phyloP scores from a whole-genome alignment of 148 eudicot species.

The Euryodendron excelsum region DNA sequence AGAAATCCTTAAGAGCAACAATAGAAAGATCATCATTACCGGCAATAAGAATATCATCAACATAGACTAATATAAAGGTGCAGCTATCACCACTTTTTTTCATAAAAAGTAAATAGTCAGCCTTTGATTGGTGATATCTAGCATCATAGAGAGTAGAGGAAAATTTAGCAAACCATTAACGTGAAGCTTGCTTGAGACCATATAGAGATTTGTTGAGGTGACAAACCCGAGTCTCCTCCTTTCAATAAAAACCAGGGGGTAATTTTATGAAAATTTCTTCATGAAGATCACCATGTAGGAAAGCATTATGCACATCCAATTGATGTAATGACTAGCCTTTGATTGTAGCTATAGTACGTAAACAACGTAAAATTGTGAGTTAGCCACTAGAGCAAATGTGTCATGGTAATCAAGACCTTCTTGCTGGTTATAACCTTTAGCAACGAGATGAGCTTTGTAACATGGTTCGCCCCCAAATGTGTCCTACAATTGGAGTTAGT shows the following conservation, averaged over 20 bases:
- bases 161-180: not conserved
- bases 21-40: not conserved
- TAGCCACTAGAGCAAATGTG: conserved; percentile 6
- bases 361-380: not conserved
- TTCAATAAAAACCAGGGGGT: not conserved
- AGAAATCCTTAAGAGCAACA: not conserved
- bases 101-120: not conserved
- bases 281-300: not conserved
- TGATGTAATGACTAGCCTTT: not conserved
- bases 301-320: not conserved
- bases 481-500: too few species aligned
- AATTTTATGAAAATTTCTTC: not conserved
- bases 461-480: too few species aligned
- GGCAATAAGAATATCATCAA: not conserved
- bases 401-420: not conserved
- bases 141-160: not conserved
- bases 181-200: not conserved
- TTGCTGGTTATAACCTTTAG: not conserved
- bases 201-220: not conserved
- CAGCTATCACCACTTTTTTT: too few species aligned
- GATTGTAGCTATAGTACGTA: not conserved
- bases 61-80: not conserved
- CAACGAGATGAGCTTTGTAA: not conserved
- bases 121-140: not conserved
- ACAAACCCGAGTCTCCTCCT: not conserved